Percentiles rank a stretch among this genome's conserved stretches.
phyloP scores from a whole-genome alignment of 495 filamentous ascomycete species.

The Hypoxylon lenormandii region DNA sequence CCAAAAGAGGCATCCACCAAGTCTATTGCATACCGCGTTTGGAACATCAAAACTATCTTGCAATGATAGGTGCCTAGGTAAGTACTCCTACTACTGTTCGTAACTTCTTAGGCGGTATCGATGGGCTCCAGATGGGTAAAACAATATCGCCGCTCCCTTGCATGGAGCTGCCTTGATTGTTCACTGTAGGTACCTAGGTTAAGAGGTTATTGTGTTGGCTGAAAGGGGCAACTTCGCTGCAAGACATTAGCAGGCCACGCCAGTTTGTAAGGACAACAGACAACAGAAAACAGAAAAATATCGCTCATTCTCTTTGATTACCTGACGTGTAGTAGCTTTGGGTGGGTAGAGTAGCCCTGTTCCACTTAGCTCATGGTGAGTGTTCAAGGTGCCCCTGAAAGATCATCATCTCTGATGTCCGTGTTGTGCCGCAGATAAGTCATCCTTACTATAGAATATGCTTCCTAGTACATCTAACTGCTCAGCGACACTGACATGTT shows the following conservation, averaged over 20 bases:
- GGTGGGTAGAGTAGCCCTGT: no score
- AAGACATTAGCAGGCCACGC: constrained; percentile 1
- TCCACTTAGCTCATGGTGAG: no score
- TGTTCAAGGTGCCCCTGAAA: constrained; percentile 4
- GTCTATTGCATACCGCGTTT: neutral
- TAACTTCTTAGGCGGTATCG: neutral
- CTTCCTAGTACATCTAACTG: constrained; percentile 9
- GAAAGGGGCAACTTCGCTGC: no score
- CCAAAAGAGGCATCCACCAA: neutral
- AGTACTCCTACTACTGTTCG: neutral
- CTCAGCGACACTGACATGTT: constrained; percentile 1
- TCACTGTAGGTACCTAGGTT: no score
- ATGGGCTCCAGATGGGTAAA: neutral
- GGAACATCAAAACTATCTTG: neutral
- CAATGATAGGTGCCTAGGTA: no score
- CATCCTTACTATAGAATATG: constrained; percentile 1
- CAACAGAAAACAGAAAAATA: no score
- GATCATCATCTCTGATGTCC: neutral
- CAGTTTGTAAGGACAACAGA: no score
- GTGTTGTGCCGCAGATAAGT: neutral
- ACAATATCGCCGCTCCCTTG: neutral
- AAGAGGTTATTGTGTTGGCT: no score
- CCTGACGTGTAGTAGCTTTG: neutral
- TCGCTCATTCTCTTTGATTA: no score
- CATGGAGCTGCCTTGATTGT: no score